Conservation (phyloP, 2,329 filamentous ascomycete species). For the Penicillium olsonii region DNA sequence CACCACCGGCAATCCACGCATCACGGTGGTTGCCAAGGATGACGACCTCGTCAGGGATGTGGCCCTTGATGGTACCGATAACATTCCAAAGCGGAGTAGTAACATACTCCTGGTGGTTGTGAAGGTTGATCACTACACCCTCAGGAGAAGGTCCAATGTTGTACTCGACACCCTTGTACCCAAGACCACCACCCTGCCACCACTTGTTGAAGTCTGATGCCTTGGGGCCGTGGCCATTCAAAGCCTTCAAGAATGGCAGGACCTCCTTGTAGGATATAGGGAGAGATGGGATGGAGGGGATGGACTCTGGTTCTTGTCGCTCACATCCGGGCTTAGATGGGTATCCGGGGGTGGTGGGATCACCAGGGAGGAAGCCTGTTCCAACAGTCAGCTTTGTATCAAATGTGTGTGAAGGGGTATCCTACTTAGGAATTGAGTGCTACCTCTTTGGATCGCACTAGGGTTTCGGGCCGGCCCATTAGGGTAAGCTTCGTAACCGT, state of each 20-base stretch:
- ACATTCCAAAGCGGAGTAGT: conserved; percentile 87
- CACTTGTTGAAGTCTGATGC: conserved; percentile 70
- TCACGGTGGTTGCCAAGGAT: conserved; percentile 91
- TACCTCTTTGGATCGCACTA: conserved; percentile 86
- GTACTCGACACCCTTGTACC: conserved; percentile 80
- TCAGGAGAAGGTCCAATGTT: conserved; percentile 81
- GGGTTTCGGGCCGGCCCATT: conserved; percentile 84
- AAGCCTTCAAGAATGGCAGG: conserved; percentile 79
- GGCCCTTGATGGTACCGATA: conserved; percentile 88
- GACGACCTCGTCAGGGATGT: conserved; percentile 79
- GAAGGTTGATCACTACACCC: conserved; percentile 67
- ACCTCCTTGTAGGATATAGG: conserved; percentile 89
- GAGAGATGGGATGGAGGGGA: conserved; percentile 83
- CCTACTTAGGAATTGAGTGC: conserved; percentile 77
- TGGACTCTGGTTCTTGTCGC: conserved; percentile 68
- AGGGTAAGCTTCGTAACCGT: conserved; percentile 78
- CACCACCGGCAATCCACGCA: conserved; percentile 85
- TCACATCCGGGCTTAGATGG: conserved; percentile 87
- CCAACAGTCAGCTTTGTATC: background rate
- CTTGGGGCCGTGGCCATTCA: conserved; percentile 85
- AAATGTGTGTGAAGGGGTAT: background rate
- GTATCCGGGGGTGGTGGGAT: conserved; percentile 92
- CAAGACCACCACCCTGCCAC: conserved; percentile 74
- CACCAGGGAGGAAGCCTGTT: conserved; percentile 60
- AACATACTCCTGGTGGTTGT: conserved; percentile 79